phyloP scores from a whole-genome alignment of 2,329 filamentous ascomycete genomes.

The Ascochyta rabiei region DNA sequence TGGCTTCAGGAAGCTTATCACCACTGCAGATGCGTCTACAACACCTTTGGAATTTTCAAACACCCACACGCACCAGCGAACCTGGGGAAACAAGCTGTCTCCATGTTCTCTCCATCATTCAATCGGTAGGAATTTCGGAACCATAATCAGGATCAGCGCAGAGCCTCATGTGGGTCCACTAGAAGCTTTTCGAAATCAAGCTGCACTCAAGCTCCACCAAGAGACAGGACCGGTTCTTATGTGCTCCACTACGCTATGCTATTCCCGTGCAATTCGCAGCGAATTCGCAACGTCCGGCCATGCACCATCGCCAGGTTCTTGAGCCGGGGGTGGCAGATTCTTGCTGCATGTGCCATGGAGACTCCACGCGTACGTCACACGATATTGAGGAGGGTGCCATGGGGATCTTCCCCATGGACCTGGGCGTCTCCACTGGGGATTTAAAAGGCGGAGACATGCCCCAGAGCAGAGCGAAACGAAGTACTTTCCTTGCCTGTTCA shows the following conservation, averaged over 20 bases:
- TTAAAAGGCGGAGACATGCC: slow-evolving; percentile 32
- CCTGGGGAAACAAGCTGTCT: slow-evolving; percentile 9
- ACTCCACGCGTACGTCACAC: slow-evolving; percentile 18
- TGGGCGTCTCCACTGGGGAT: slow-evolving; percentile 29
- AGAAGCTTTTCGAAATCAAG: slow-evolving; percentile 37
- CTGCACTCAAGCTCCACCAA: slow-evolving; percentile 38
- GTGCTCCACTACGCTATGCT: slow-evolving; percentile 25
- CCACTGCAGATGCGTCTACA: background rate
- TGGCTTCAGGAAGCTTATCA: slow-evolving; percentile 10
- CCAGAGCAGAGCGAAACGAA: slow-evolving; percentile 11
- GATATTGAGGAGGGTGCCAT: slow-evolving; percentile 21
- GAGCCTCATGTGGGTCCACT: slow-evolving; percentile 39
- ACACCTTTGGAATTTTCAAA: background rate
- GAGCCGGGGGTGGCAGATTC: slow-evolving; percentile 23
- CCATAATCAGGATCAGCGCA: slow-evolving; percentile 20
- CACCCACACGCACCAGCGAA: background rate
- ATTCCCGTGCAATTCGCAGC: slow-evolving; percentile 15
- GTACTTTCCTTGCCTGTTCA: slow-evolving; percentile 14
- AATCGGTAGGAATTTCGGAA: slow-evolving; percentile 27
- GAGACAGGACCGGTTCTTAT: slow-evolving; percentile 31
- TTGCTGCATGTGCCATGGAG: slow-evolving; percentile 22
- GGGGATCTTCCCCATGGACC: slow-evolving; percentile 35
- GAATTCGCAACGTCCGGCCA: slow-evolving; percentile 26
- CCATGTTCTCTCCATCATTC: slow-evolving; percentile 11
- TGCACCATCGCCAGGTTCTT: slow-evolving; percentile 20